Base-by-base conservation (phyloP, 106 monocot genomes). In the Phalaenopsis equestris region DNA sequence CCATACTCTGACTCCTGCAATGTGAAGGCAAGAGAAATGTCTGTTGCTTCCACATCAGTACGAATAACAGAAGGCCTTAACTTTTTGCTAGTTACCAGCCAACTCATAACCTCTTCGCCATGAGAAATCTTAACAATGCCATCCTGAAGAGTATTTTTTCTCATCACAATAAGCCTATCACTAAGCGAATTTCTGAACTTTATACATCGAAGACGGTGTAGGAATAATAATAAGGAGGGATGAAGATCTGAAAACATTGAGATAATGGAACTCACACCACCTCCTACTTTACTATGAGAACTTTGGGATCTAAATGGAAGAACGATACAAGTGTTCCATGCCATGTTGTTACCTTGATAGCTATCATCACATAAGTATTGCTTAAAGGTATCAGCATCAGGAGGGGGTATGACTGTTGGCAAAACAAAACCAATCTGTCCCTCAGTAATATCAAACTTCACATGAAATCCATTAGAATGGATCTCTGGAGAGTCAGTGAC, bases 401-500 rank as follows among this genome's bases (percentile, higher is more conserved):
- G 86, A 81, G 95, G 90, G 80, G 91, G 78, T 75, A 95, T 79
- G 49, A 86, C 68, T 81, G 93, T 99, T 23, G 99, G 99, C 79
- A 99, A 87, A 72, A 99, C 89, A 91, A 99, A 99, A 77, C 99
- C 99, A 58, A 99, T 99, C 81, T 92, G 93, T 64, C 93, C 99
- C n/a, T 95, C 88, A 72, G 85, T 95, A 72, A 95, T 90, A 81
- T 95, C 99, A 85, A 99, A 99, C 79, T 99, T 92, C 83, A 92
- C 88, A 85, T 92, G 92, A 80, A 90, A 92, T 8, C 92, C 92
- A 90, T 92, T 92, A 78, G 86, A 99, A 84, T 99, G 99, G 81
- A 99, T 99, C 86, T 99, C 99, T 6, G 99, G 95, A 73, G 99
- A 91, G 87, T 99, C 99, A 76, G 95, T 95, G 38, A 99, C 86